A percentile compares a stretch with the other conserved stretches of the same genome.
Evolutionary conservation across 192 early-diverging fungal genomes (phyloP).

Genomic region (Dimargaris cristalligena): DNA sequence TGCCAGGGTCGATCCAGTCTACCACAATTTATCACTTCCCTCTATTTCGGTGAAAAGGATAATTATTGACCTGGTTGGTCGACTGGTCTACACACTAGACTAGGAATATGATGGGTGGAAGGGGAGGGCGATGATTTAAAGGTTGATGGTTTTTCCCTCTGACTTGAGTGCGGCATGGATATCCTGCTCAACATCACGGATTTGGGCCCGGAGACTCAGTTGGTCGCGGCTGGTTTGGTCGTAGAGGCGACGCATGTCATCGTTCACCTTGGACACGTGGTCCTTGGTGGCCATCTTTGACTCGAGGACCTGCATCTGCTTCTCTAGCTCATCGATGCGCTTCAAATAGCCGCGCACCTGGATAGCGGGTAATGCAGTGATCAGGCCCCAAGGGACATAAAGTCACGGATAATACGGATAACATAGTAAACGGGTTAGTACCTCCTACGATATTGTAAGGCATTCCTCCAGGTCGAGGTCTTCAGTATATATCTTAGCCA

Average conservation of each 20-base stretch:
- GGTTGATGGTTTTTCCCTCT: slow-evolving; percentile 7
- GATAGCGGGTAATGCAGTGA: too few species aligned
- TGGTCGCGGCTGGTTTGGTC: slow-evolving; percentile 10
- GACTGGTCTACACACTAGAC: too few species aligned
- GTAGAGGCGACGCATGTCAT: slow-evolving; percentile 8
- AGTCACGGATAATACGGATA: not conserved
- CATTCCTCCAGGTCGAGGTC: too few species aligned
- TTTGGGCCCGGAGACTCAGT: slow-evolving; percentile 10
- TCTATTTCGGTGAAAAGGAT: too few species aligned
- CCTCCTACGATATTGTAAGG: too few species aligned
- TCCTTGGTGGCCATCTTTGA: not conserved
- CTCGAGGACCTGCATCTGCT: not conserved
- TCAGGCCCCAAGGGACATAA: not conserved
- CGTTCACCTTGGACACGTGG: slow-evolving; percentile 2
- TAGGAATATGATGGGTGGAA: too few species aligned
- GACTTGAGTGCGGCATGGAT: not conserved
- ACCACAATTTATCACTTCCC: too few species aligned
- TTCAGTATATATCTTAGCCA: too few species aligned
- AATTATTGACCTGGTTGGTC: too few species aligned
- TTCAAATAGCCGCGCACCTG: slow-evolving; percentile 9
- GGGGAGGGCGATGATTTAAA: too few species aligned
- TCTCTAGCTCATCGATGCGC: slow-evolving; percentile 9
- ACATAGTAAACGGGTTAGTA: too few species aligned
- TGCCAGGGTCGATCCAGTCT: too few species aligned
- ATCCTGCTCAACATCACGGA: slow-evolving; percentile 10